Base-by-base conservation (phyloP, 169 alveolate genomes). In the Plasmodium falciparum region DNA sequence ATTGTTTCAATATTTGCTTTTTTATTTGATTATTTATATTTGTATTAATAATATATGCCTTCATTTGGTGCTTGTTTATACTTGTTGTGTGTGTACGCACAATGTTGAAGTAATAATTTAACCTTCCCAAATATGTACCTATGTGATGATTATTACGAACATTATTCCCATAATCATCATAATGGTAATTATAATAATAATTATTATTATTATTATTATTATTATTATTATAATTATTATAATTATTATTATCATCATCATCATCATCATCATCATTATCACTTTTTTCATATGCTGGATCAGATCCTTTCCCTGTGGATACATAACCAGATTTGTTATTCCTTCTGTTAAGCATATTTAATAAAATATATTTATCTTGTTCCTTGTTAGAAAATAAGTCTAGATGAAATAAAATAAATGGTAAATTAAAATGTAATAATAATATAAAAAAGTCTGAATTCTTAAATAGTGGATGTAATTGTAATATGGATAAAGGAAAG, bases 401-500 rank as follows among this genome's bases (percentile, higher is more conserved):
- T 49, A 78, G 47, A 58, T 78, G 78, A 66, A 78, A 78, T 58
- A 78, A 66, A 49, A 78, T 78, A 43, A 78, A 78, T 11, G 89
- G 89, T 50, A 78, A 78, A 45, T 78, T 78, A 50, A 63, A 78
- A 66, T 78, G 89, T 49, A 78, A 52, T 20, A 78, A 24, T 45
- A 78, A 58, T 15, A 78, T 78, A 66, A 78, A 78, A 8, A 78
- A 12, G 26, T 78, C 76, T 11, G 78, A 43, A n/a, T 78, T 78
- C 43, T 67, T 50, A 78, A 78, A 78, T 8, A 78, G 15, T 1
- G 78, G 89, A 13, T 78, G 89, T 9, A 78, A 71, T 43, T 78
- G 78, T 52, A 78, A 67, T 15, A 45, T 50, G 8, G 71, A n/a
- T 12, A 78, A 52, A 13, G 89, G 89, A 15, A 78, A 78, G 54